These are phyloP conservation scores for Coemansia sp. DNA, from an alignment of 192 early-diverging fungal genomes.

Conservation along the genomic window DNA sequence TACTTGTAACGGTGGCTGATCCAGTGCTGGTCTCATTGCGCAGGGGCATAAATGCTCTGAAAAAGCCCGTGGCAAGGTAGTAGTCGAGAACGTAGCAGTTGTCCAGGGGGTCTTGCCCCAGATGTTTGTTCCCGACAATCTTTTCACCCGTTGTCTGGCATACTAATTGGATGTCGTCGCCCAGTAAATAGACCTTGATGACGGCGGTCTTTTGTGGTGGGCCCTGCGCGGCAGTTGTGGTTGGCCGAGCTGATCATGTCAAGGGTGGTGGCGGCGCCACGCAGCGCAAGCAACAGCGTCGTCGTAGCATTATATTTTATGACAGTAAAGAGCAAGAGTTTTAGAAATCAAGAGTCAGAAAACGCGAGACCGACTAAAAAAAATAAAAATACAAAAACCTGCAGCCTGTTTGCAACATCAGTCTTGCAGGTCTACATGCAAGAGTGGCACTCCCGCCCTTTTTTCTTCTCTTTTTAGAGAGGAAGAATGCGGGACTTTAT, in stretches of 20 bases:
- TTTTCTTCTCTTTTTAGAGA: no score
- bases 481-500: no score
- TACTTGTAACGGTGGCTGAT: not conserved
- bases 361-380: not conserved
- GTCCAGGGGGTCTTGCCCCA: slow-evolving; percentile 51
- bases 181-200: slow-evolving; percentile 34
- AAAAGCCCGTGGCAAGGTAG: slow-evolving; percentile 38
- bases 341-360: slow-evolving; percentile 1
- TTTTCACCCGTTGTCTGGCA: slow-evolving; percentile 39
- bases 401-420: not conserved
- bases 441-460: not conserved
- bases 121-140: slow-evolving; percentile 21
- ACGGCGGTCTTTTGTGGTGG: slow-evolving; percentile 22
- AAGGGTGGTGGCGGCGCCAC: slow-evolving; percentile 24
- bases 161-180: slow-evolving; percentile 38
- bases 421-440: not conserved
- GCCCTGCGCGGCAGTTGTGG: slow-evolving; percentile 46
- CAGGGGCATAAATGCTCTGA: slow-evolving; percentile 14
- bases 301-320: not conserved
- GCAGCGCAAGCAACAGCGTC: not conserved
- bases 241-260: slow-evolving; percentile 29
- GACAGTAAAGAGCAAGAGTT: not conserved
- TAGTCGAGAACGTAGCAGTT: slow-evolving; percentile 51
- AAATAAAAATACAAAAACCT: not conserved
- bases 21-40: slow-evolving; percentile 3